Conservation (phyloP, 2,329 filamentous ascomycete species). For the Didymella lethalis region DNA sequence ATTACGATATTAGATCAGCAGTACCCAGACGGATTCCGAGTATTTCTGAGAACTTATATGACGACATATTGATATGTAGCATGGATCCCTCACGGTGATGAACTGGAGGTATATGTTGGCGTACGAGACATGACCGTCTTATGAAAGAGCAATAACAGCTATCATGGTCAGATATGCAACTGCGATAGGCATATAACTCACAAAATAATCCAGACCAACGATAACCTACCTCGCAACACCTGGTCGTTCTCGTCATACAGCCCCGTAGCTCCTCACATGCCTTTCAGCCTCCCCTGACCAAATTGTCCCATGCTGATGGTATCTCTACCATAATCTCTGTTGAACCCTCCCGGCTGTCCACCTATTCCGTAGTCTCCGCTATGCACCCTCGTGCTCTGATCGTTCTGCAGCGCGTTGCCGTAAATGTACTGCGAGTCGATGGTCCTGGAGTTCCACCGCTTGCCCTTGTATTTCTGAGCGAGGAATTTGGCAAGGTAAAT, state of each 20-base stretch:
- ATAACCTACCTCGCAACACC: no score
- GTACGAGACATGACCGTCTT: neutral
- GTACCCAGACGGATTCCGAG: neutral
- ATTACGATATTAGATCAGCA: neutral
- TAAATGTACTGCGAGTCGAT: conserved; percentile 12
- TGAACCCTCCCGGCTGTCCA: neutral
- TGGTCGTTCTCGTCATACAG: neutral
- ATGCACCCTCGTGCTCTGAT: conserved; percentile 19
- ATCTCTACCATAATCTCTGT: conserved; percentile 10
- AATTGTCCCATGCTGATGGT: conserved; percentile 21
- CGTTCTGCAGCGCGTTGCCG: conserved; percentile 4
- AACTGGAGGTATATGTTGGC: neutral
- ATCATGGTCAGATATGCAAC: neutral
- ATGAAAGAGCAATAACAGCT: neutral
- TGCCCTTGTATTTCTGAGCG: conserved; percentile 30
- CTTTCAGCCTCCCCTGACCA: conserved; percentile 31
- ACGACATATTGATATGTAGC: neutral
- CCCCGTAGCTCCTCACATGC: conserved; percentile 12
- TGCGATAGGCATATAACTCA: neutral
- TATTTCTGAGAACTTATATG: neutral
- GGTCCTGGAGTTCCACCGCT: neutral
- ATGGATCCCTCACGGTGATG: neutral
- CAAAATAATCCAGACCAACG: neutral
- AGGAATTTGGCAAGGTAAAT: conserved; percentile 30
- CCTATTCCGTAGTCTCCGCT: conserved; percentile 23